Evolutionary conservation across 2,329 filamentous ascomycete genomes (phyloP), one percentile per base, ranked within the genome.

Genomic region (Biscogniauxia mediterranea): DNA sequence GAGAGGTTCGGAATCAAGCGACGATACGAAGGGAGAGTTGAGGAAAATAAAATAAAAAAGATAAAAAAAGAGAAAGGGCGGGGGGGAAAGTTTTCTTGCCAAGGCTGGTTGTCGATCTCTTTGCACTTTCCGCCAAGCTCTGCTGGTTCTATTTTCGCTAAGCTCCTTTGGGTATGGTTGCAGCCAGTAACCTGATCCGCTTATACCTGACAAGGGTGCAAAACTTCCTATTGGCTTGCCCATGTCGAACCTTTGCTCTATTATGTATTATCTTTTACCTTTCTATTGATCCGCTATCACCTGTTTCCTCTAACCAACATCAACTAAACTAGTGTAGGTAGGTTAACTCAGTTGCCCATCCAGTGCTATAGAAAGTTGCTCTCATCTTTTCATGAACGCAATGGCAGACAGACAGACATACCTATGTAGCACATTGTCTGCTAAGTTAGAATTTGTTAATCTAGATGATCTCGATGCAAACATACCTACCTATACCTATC

Each of bases 71-170:
- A 38, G 11, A 46, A 25, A 11, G n/a, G 28, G 38, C 46, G 25
- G 21, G 23, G 26, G 38, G 55, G 62, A 69, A 71, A 70, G 69
- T 71, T 70, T 71, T 71, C 63, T 60, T 56, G 56, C 15, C 13
- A 52, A 15, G 46, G 51, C 28, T 11, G 51, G 56, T 58, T 25
- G 49, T 63, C 54, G 65, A 59, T 65, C 42, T 17, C 38, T 17
- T n/a, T 46, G 38, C 38, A 11, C 11, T 46, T 46, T 46, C 15
- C 38, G 38, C 32, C 53, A 49, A 20, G 13, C 23, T 51, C 54
- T 51, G 13, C 20, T 8, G 21, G 25, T 15, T 54, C 49, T 38
- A 28, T 42, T 26, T 28, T n/a, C 25, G 20, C 55, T 57, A 58
- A 64, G 52, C 65, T 61, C 17, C 2, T 64, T 66, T 55, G 5